Percentiles rank a stretch among this genome's conserved stretches.
These are phyloP conservation scores for Phytophthora citricola DNA, from an alignment of 352 stramenopile genomes.

Conservation along the genomic window DNA sequence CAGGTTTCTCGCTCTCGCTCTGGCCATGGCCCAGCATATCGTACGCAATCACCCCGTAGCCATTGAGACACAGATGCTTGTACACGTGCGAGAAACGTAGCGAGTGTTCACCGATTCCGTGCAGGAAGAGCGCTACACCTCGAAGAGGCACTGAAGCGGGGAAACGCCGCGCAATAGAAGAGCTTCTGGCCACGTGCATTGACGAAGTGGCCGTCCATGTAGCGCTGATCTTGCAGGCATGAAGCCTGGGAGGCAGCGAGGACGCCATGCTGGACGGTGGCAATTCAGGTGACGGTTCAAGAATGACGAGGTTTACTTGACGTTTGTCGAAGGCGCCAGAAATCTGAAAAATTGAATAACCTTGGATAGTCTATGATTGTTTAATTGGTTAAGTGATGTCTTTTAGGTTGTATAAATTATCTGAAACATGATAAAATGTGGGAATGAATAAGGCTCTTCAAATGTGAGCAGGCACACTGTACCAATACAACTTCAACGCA, in stretches of 20 bases:
- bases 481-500: background rate
- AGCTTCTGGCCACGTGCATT: conserved; percentile 58
- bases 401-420: background rate
- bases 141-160: conserved; percentile 37
- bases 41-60: conserved; percentile 69
- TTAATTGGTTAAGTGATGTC: background rate
- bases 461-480: background rate
- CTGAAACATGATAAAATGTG: background rate
- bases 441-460: background rate
- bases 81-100: conserved; percentile 70
- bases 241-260: conserved; percentile 16
- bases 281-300: conserved; percentile 13
- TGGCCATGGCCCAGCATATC: conserved; percentile 66
- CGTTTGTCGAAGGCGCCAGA: background rate
- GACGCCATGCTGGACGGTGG: conserved; percentile 10
- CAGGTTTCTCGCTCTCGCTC: conserved; percentile 52
- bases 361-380: background rate
- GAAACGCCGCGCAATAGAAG: conserved; percentile 67
- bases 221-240: conserved; percentile 29
- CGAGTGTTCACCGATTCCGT: conserved; percentile 72
- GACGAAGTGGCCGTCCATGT: conserved; percentile 48
- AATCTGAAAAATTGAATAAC: background rate
- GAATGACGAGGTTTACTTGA: conserved; percentile 8
- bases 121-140: conserved; percentile 65
- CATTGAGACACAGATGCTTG: conserved; percentile 44